A percentile compares a stretch with the other conserved stretches of the same genome.
Evolutionary conservation across 306 rosid species (phyloP).

Genomic region (Vigna angularis): DNA sequence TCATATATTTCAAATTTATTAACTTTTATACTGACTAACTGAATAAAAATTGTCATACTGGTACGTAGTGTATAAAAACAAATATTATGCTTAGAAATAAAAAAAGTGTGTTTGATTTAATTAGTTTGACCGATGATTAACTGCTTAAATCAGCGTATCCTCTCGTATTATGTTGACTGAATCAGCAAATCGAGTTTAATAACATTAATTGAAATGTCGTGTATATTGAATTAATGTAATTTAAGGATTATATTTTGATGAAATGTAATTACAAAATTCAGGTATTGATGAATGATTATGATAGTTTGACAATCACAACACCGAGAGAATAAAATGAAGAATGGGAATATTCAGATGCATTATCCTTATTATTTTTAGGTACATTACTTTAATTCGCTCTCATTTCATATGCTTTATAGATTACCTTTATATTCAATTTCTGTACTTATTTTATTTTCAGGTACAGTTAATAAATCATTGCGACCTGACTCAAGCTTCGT

Average conservation of each 20-base stretch:
- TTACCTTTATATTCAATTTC: not conserved
- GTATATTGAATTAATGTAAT: not conserved
- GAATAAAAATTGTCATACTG: no score
- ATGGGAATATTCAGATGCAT: not conserved
- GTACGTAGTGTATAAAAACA: no score
- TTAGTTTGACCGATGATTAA: no score
- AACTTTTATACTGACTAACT: no score
- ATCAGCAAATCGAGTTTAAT: not conserved
- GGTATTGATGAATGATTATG: not conserved
- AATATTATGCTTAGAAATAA: no score
- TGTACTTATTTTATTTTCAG: not conserved
- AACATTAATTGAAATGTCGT: not conserved
- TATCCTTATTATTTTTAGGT: not conserved
- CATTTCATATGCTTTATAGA: not conserved
- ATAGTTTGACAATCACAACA: not conserved
- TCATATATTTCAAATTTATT: no score
- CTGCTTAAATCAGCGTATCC: no score
- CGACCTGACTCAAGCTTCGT: not conserved
- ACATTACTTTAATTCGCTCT: not conserved
- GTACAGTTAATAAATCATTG: not conserved
- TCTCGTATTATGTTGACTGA: not conserved
- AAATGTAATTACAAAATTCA: not conserved
- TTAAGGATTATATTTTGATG: not conserved
- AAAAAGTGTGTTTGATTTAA: no score
- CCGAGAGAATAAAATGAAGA: not conserved